Evolutionary conservation across 2,329 filamentous ascomycete species (phyloP), one percentile per base, ranked within the genome.

Genomic region (Lojkania enalia): DNA sequence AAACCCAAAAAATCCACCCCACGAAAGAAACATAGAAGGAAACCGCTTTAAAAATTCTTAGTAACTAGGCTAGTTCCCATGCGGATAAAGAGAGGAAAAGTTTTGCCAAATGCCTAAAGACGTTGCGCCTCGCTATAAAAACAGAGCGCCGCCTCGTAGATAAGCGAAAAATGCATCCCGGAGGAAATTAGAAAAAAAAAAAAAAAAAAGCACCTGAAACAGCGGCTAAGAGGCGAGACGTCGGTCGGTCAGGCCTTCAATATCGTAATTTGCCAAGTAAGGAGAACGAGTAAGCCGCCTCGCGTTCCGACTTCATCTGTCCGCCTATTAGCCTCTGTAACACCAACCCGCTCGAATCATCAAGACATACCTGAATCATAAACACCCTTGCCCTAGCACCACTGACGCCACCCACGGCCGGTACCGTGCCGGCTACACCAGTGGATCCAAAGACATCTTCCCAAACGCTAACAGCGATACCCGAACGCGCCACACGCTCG

Each of bases 391-490:
- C 79, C 49, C 74, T 75, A 20, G 77, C 79, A 21, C 75, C 77
- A 30, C 61, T 54, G 3, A 82, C 79, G 23, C 84, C 83, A 19
- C 82, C 84, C 3, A 77, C 77, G 40, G 77, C 73, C 20, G 74
- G 74, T 0, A 80, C 76, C 51, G 85, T 81, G 37, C 83, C 83
- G 56, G 86, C 74, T 53, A 89, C 84, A 0, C 71, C 72, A 31
- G 69, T 61, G 5, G 66, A 60, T 13, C 70, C 70, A 2, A 68
- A 54, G n/a, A 65, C 60, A 52, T 77, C 74, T 66, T 94, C 87
- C 83, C 90, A 94, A 25, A 96, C 86, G 54, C 87, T 91, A 44
- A 95, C 84, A 1, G 94, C 88, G 59, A 96, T 92, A 35, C 91
- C 91, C 23, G 88, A 87, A 54, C 87, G 83, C 4, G 89, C 91